Conservation (phyloP, 2,329 filamentous ascomycete species). For the Colletotrichum destructivum region DNA sequence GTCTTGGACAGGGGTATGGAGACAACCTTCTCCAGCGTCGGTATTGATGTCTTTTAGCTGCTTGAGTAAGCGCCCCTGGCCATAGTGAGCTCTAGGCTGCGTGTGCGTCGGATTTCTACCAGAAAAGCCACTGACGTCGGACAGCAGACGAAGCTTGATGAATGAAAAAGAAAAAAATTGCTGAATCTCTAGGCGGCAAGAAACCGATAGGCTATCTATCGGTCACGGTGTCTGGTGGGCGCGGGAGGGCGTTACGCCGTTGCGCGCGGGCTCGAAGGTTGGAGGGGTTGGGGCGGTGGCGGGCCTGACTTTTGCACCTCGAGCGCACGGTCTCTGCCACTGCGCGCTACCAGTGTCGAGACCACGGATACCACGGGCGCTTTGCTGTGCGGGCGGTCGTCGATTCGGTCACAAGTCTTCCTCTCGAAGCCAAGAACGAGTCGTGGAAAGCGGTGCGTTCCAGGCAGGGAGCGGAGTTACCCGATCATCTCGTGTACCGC, state of each 20-base stretch:
- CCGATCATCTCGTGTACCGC: conserved; percentile 1
- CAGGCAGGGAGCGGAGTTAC: conserved; percentile 22
- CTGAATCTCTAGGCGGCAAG: neutral
- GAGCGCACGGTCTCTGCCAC: conserved; percentile 20
- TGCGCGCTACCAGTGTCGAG: conserved; percentile 5
- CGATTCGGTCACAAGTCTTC: conserved; percentile 22
- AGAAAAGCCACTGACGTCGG: conserved; percentile 1
- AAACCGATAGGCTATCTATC: neutral
- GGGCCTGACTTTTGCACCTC: neutral
- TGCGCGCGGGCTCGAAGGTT: neutral
- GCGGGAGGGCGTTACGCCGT: conserved; percentile 6
- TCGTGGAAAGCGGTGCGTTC: conserved; percentile 32
- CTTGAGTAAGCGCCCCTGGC: neutral
- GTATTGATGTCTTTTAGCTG: no score
- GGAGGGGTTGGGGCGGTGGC: no score
- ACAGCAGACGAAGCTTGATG: neutral
- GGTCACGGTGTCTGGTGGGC: neutral
- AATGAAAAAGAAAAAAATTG: neutral
- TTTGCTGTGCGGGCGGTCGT: neutral
- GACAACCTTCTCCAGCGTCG: no score
- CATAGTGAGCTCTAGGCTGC: neutral
- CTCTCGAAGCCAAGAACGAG: conserved; percentile 32
- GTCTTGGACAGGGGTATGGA: neutral
- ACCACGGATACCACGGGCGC: neutral
- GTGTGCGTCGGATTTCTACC: no score